Conservation (phyloP, 305 asterid species). For the Solanum hybrid region DNA sequence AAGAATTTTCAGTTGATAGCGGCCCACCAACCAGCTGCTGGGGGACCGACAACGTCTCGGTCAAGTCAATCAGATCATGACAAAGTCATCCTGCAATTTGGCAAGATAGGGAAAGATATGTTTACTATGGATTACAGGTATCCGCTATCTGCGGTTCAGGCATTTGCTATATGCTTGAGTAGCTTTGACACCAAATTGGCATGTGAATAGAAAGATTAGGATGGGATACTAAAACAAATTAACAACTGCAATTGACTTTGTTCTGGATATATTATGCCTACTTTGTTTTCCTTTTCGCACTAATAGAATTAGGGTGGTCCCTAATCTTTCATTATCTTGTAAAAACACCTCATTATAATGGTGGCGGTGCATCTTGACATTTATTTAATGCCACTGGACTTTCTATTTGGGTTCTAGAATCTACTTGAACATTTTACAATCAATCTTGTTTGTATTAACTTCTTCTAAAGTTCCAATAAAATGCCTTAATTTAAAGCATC, state of each 20-base stretch:
- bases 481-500: neutral
- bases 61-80: constrained; percentile 47
- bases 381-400: neutral
- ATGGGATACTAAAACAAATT: neutral
- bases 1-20: constrained; percentile 83
- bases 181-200: constrained; percentile 85
- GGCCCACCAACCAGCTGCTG: constrained; percentile 27
- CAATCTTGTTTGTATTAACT: neutral
- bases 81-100: constrained; percentile 71
- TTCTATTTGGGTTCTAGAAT: neutral
- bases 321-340: neutral
- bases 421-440: neutral
- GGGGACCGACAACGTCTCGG: constrained; percentile 21
- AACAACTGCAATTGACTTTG: neutral
- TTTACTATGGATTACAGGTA: constrained; percentile 90
- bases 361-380: neutral
- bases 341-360: neutral
- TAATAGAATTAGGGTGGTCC: neutral
- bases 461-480: neutral
- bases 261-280: neutral
- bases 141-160: constrained; percentile 86
- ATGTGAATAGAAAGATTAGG: constrained; percentile 41
- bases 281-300: neutral
- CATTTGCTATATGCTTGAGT: constrained; percentile 87
- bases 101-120: constrained; percentile 84